A percentile compares a stretch with the other conserved stretches of the same genome.
phyloP scores from a whole-genome alignment of 768 basidiomycete genomes.

The Trametopsis cervina region DNA sequence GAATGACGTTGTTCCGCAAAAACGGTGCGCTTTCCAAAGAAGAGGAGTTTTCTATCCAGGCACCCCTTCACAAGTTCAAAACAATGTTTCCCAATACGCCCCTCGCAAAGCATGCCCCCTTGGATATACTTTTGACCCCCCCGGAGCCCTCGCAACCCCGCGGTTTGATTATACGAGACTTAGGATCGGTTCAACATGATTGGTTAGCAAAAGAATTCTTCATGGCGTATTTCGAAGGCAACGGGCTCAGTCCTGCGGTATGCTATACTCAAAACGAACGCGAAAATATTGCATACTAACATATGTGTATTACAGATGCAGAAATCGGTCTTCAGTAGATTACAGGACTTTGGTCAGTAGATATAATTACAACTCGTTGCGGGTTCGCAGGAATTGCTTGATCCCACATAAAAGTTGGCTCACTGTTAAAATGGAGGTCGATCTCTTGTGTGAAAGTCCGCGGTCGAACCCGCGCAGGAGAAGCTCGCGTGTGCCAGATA shows the following conservation, averaged over 20 bases:
- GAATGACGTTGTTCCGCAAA: slow-evolving; percentile 46
- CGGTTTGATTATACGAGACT: slow-evolving; percentile 57
- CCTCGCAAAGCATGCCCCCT: slow-evolving; percentile 55
- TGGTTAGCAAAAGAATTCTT: slow-evolving; percentile 75
- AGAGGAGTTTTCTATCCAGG: slow-evolving; percentile 47
- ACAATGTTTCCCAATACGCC: slow-evolving; percentile 69
- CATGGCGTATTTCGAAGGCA: slow-evolving; percentile 66
- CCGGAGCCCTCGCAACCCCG: slow-evolving; percentile 47
- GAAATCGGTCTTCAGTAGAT: slow-evolving; percentile 36
- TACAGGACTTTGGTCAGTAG: slow-evolving; percentile 13
- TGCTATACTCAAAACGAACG: slow-evolving; percentile 21
- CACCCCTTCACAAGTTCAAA: slow-evolving; percentile 66
- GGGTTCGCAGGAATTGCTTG: too few relatives aligned
- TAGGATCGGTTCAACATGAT: slow-evolving; percentile 63
- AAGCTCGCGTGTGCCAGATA: too few relatives aligned
- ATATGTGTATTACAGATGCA: slow-evolving; percentile 35
- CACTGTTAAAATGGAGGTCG: too few relatives aligned
- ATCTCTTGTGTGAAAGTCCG: too few relatives aligned
- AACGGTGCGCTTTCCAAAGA: slow-evolving; percentile 50
- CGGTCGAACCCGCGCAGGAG: too few relatives aligned
- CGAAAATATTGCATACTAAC: not conserved
- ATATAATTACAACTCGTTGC: too few relatives aligned
- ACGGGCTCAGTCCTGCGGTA: slow-evolving; percentile 67
- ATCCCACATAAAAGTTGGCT: too few relatives aligned
- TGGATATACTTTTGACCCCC: slow-evolving; percentile 62